Evolutionary conservation across 805 yeast species (phyloP), one percentile per base, ranked within the genome.

Genomic region (Candida peoriensis): DNA sequence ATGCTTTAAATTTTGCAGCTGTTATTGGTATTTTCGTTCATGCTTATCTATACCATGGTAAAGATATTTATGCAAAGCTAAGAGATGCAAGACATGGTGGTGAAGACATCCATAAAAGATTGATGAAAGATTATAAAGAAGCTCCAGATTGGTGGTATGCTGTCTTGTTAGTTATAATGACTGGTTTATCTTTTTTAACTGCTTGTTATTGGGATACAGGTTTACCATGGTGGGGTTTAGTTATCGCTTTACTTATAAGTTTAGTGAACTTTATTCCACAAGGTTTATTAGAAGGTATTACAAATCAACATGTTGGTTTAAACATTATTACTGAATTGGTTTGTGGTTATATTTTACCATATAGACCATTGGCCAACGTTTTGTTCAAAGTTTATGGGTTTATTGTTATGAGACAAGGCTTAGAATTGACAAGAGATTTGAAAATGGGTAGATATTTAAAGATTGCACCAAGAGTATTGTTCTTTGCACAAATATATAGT

Each of bases 181-280:
- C 55, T 6, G 61, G 50, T 2, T 30, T 58, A 12, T 55, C 60
- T 1, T 57, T 58, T 25, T 55, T 55, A 4, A 48, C 61, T 3
- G 55, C 60, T n/a, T 53, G 61, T 33, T 49, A 47, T 4, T 64
- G 63, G 53, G 61, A 68, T 28, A 64, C 75, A 1, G 76, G 73
- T 32, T 70, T 79, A 6, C 82, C 84, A 3, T 68, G 76, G n/a
- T 77, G 80, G 80, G 79, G 77, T 3, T 61, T 76, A 16, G 71
- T 78, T 35, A 61, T 76, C 49, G 75, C 80, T 2, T 58, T 76
- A 13, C 52, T 61, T n/a, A 63, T 78, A 39, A 67, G 74, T 43
- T 61, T 72, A 32, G 57, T 72, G 8, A 76, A 76, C 43, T 64
- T 76, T 38, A 59, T 77, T 24, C 83, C 83, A 5, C 68, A 76